Conservation (phyloP, 179 eudicot genomes). For the Spinacia oleracea region DNA sequence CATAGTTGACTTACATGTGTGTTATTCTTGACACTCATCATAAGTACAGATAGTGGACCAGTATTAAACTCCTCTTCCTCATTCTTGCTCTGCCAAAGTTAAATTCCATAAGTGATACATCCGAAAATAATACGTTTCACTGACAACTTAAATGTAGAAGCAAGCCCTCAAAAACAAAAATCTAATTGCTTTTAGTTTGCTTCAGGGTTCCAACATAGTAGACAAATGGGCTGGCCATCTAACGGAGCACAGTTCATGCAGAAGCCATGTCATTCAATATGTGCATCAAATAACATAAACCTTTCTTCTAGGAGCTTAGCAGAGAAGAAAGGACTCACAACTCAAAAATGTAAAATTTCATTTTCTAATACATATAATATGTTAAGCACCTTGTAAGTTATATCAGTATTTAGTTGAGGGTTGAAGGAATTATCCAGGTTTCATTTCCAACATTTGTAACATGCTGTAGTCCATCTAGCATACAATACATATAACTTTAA, state of each 20-base stretch:
- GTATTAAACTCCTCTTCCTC: constrained; percentile 93
- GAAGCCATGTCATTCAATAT: neutral
- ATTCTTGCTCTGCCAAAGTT: constrained; percentile 50
- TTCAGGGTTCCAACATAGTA: neutral
- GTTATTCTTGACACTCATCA: constrained; percentile 90
- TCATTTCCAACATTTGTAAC: neutral
- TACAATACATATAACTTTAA: neutral
- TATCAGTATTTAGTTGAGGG: neutral
- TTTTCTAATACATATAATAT: neutral
- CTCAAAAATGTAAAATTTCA: neutral
- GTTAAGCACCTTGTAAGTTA: neutral
- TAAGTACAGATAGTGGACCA: constrained; percentile 85
- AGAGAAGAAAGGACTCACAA: neutral
- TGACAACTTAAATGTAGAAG: too few relatives aligned
- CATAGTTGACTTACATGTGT: constrained; percentile 48
- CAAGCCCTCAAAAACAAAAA: too few relatives aligned
- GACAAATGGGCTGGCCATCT: neutral
- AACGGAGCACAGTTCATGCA: neutral
- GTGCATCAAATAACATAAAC: neutral
- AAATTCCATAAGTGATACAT: neutral
- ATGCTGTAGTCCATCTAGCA: neutral
- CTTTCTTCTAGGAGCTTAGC: neutral
- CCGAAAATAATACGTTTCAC: neutral
- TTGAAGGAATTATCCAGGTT: neutral
- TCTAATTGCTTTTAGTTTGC: neutral